Base-by-base conservation (phyloP, 176 grass and related monocot species). In the Calamus simplicifolius region DNA sequence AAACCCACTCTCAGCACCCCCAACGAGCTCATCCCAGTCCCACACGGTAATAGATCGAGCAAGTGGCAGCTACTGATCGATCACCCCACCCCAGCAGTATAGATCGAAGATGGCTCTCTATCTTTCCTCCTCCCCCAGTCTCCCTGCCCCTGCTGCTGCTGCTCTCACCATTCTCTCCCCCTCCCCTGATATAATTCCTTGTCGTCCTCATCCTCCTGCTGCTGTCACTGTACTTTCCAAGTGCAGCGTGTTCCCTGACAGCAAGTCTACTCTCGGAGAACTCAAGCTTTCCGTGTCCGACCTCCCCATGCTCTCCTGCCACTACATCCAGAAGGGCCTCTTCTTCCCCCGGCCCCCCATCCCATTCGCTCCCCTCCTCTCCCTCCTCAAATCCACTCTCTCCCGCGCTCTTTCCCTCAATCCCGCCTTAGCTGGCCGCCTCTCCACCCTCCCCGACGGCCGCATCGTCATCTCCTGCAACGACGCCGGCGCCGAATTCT, bases 271-370 rank as follows among this genome's bases (percentile, higher is more conserved):
- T 8, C 27, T 85, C 61, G 75, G 63, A 27, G 81, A 91, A 28
- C 83, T 97, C 57, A 84, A 70, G 51, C 84, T 97, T 0, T 97
- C 92, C 27, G 81, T 97, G 57, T 97, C 92, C 35, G 92, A 97
- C 72, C 69, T 97, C 43, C 92, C 92, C 71, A 97, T 97, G 92
- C 84, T 97, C 16, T 97, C 92, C 12, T 97, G 92, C 92, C 92
- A 97, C 69, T 97, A 91, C 81, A 97, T 97, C 69, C 92, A 97
- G 73, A 97, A 97, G 69, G 92, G 92, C 15, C 84, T 97, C 62
- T 91, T 97, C 69, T 88, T 91, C 68, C 62, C 92, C 2, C 68
- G 69, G 8, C 81, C 92, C 17, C 72, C 75, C 18, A 49, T 80
- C 15, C 78, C 92, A 59, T 73, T 88, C 68, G 30, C 81, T 1